Conservation (phyloP, 371 early-diverging fungal species). For the Mucor piriformis region DNA sequence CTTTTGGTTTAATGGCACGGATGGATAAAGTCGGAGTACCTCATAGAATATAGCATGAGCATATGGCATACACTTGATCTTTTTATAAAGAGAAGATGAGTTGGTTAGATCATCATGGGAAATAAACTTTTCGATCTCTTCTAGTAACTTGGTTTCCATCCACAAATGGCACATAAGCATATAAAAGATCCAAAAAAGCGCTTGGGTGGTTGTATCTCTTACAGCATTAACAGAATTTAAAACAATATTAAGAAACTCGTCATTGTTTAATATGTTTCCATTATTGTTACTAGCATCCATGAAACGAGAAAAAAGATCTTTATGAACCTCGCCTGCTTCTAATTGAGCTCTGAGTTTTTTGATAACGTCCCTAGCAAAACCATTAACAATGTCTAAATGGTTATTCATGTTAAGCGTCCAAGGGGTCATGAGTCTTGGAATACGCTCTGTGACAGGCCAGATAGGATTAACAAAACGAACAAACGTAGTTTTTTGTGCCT, state of each 20-base stretch:
- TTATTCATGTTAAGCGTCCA: conserved; percentile 46
- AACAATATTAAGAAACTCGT: conserved; percentile 65
- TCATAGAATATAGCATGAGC: conserved; percentile 66
- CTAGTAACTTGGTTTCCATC: conserved; percentile 56
- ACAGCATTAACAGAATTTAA: conserved; percentile 73
- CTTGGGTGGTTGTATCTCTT: conserved; percentile 75
- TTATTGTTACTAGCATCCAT: conserved; percentile 60
- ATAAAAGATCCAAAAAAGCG: conserved; percentile 74
- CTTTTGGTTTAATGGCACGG: conserved; percentile 72
- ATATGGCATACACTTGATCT: conserved; percentile 55
- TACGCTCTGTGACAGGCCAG: conserved; percentile 50
- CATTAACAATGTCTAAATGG: conserved; percentile 49
- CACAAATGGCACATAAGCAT: conserved; percentile 56
- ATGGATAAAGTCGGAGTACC: conserved; percentile 72
- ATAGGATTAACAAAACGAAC: conserved; percentile 55
- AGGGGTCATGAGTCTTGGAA: conserved; percentile 25
- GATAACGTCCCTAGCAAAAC: conserved; percentile 52
- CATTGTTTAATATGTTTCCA: conserved; percentile 51
- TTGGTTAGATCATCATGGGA: conserved; percentile 28
- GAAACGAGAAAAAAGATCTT: conserved; percentile 65
- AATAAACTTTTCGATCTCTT: conserved; percentile 55
- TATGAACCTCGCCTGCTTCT: conserved; percentile 44
- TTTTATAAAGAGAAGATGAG: conserved; percentile 43
- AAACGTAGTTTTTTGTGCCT: conserved; percentile 42
- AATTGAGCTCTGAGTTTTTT: conserved; percentile 43